Evolutionary conservation across 495 filamentous ascomycete genomes (phyloP).

Genomic region (Emericellopsis terricola): DNA sequence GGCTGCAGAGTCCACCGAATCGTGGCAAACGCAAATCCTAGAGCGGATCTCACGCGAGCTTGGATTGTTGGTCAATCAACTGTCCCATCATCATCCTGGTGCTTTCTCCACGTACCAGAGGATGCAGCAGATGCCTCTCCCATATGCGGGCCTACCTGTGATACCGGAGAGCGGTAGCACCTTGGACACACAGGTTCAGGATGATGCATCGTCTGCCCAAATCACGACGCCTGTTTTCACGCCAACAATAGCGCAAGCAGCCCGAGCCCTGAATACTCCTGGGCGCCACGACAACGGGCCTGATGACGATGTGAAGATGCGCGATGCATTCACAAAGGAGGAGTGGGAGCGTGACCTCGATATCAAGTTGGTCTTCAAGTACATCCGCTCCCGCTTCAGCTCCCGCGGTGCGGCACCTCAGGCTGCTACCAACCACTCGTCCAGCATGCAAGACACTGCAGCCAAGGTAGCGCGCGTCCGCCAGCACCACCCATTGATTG

Average conservation of each 20-base stretch:
- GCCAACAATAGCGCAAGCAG: conserved; percentile 20
- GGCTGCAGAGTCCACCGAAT: conserved; percentile 22
- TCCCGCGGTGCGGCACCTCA: conserved; percentile 20
- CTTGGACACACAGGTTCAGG: conserved; percentile 4
- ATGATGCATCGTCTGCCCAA: conserved; percentile 7
- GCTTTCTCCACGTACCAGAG: conserved; percentile 62
- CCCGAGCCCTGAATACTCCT: conserved; percentile 12
- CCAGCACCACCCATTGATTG: conserved; percentile 70
- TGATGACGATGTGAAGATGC: conserved; percentile 6
- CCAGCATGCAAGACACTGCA: conserved; percentile 42
- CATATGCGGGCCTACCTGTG: conserved; percentile 35
- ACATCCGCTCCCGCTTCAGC: conserved; percentile 58
- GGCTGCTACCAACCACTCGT: conserved; percentile 21
- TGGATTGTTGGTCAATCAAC: conserved; percentile 61
- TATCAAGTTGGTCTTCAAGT: conserved; percentile 73
- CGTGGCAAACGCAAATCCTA: conserved; percentile 63
- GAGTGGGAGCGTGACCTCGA: conserved; percentile 86
- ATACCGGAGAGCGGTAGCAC: conserved; percentile 29
- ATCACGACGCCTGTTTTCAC: conserved; percentile 22
- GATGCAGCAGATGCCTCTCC: conserved; percentile 30
- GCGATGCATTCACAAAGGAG: conserved; percentile 31
- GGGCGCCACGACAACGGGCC: conserved; percentile 6
- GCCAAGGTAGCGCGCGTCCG: conserved; percentile 68
- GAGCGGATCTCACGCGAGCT: conserved; percentile 76
- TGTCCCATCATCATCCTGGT: conserved; percentile 54